Base-by-base conservation (phyloP, 1,284 basidiomycete genomes). In the Sporisorium scitamineum region DNA sequence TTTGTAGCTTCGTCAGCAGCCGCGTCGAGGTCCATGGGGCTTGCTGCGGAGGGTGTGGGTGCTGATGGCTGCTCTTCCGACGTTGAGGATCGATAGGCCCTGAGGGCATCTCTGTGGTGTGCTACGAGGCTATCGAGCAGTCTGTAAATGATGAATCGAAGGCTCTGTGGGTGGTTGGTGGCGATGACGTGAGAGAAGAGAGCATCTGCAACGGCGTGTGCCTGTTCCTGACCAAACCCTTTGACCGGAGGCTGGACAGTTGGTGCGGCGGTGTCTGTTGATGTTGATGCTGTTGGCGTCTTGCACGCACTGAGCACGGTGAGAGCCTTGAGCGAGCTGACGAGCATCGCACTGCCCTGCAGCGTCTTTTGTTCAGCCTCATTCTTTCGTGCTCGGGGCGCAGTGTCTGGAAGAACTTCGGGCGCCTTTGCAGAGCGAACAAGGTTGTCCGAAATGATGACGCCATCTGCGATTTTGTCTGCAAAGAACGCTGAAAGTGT, bases 401-500 rank as follows among this genome's bases (percentile, higher is more conserved):
- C 80, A 10, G 75, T 62, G 14, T 78, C 82, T 0, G 82, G 78
- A 11, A 84, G 66, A 8, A 70, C 54, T 51, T 78, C 62, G n/a
- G 71, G 73, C 24, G 78, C 71, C 32, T 82, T 81, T 20, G 57
- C 42, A 0, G 63, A 69, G 0, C 72, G 58, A 14, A 70, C 60
- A 44, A 78, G 70, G 55, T 69, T 75, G 29, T 79, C 76, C 16
- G 80, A 79, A 29, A 85, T 68, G 44, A 65, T 53, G 51, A 94
- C 92, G 18, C 90, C 89, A 83, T 97, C 93, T 69, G 94, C 92
- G 45, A 97, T 87, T 86, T 97, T 97, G 60, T 90, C 91, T 73
- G 90, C 89, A 83, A 92, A 96, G 88, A 98, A 99, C 5, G 88
- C 87, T 0, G 91, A 89, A 57, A 99, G 88, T 5, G 95, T 94